Conservation (phyloP, 1,284 basidiomycete genomes). For the Inonotus obliquus region DNA sequence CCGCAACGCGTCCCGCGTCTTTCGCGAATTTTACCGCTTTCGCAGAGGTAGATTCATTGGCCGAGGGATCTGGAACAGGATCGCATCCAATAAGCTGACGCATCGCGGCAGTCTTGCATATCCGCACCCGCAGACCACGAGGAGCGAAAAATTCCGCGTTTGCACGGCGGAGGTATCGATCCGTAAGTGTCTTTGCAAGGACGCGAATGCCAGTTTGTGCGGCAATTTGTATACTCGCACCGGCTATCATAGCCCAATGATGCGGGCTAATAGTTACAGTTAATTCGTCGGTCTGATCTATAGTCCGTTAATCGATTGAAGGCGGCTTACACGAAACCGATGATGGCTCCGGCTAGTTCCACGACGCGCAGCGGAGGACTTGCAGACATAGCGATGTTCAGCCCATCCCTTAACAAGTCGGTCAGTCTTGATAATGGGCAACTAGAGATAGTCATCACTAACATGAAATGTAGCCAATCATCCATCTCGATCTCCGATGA, state of each 20-base stretch:
- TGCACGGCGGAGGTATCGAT: conserved; percentile 20
- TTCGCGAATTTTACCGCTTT: neutral
- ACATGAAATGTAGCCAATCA: conserved; percentile 8
- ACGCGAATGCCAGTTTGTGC: conserved; percentile 18
- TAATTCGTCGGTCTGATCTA: neutral
- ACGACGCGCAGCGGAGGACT: conserved; percentile 22
- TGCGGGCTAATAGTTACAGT: conserved; percentile 12
- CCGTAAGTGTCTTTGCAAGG: conserved; percentile 21
- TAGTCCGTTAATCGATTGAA: neutral
- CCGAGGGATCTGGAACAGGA: neutral
- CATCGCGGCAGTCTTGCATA: conserved; percentile 20
- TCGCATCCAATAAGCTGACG: conserved; percentile 17
- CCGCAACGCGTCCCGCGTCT: neutral
- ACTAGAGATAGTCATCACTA: neutral
- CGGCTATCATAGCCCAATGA: conserved; percentile 17
- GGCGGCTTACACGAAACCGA: conserved; percentile 21
- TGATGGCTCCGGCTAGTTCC: conserved; percentile 15
- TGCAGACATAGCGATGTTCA: conserved; percentile 18
- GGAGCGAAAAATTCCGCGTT: conserved; percentile 21
- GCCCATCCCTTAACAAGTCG: neutral
- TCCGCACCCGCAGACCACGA: conserved; percentile 21
- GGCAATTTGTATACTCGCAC: conserved; percentile 14
- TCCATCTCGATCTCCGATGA: conserved; percentile 4
- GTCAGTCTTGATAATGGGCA: neutral
- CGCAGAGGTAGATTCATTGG: neutral